Conservation (phyloP, 352 stramenopile species). For the Phytophthora cajani region DNA sequence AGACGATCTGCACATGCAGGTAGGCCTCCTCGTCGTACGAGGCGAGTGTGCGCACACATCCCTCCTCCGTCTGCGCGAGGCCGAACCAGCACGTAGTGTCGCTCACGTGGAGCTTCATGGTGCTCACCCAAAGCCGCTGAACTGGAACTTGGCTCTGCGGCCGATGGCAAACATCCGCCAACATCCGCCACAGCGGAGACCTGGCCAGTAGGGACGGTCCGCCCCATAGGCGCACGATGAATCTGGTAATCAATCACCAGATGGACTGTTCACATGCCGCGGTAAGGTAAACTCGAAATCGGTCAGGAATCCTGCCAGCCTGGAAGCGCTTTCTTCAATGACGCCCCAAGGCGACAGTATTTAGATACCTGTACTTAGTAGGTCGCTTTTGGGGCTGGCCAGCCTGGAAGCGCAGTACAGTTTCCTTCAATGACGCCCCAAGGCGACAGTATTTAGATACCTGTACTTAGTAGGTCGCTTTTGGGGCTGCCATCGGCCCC, state of each 20-base stretch:
- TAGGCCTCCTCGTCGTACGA: constrained; percentile 34
- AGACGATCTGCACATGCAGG: constrained; percentile 34
- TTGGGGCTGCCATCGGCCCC: neutral
- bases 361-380: too few species aligned
- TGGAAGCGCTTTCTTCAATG: too few species aligned
- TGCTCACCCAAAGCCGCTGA: neutral
- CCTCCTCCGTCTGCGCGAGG: constrained; percentile 27
- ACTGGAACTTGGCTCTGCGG: constrained; percentile 4
- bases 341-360: too few species aligned
- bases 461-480: neutral
- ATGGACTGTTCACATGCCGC: constrained; percentile 5
- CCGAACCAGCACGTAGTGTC: constrained; percentile 38
- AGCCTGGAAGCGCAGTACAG: too few species aligned
- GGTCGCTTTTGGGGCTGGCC: neutral
- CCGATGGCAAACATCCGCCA: constrained; percentile 2
- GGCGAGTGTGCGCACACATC: constrained; percentile 29
- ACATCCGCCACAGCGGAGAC: constrained; percentile 5
- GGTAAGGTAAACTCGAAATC: neutral
- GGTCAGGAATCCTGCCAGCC: neutral
- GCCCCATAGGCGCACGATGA: neutral
- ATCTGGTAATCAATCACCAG: neutral
- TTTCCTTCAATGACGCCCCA: too few species aligned
- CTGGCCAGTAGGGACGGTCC: constrained; percentile 22
- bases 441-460: too few species aligned
- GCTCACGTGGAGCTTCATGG: constrained; percentile 36